Conservation (phyloP, 2,329 filamentous ascomycete species). For the Keithomyces neogunnii region DNA sequence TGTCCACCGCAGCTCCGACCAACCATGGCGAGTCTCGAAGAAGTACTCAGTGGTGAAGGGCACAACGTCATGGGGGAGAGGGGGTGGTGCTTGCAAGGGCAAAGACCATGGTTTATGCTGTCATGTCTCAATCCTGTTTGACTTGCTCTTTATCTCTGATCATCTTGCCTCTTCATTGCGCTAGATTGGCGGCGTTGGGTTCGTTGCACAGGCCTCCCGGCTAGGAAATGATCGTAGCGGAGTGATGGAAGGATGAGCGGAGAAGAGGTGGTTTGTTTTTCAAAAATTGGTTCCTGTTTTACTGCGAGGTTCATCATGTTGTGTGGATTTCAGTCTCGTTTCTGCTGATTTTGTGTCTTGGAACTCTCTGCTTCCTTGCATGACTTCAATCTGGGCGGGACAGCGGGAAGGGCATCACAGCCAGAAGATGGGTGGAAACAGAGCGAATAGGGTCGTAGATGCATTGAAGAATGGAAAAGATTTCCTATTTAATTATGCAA, state of each 20-base stretch:
- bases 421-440: background rate
- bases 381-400: background rate
- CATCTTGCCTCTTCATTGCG: conserved; percentile 15
- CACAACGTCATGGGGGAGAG: background rate
- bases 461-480: background rate
- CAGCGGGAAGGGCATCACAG: background rate
- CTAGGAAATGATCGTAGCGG: conserved; percentile 14
- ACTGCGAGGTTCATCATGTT: background rate
- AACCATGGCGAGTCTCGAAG: background rate
- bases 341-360: background rate
- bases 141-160: conserved; percentile 8
- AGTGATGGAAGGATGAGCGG: conserved; percentile 9
- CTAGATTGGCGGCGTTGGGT: conserved; percentile 19
- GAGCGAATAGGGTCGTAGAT: background rate
- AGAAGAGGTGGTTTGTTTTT: background rate
- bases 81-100: background rate
- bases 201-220: conserved; percentile 10
- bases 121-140: conserved; percentile 10
- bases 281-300: background rate
- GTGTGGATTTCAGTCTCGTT: background rate
- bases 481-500: background rate
- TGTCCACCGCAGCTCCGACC: background rate
- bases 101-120: conserved; percentile 5
- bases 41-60: background rate
- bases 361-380: background rate